Evolutionary conservation across 805 yeast genomes (phyloP).

Genomic region (Wickerhamiella qilinensis): DNA sequence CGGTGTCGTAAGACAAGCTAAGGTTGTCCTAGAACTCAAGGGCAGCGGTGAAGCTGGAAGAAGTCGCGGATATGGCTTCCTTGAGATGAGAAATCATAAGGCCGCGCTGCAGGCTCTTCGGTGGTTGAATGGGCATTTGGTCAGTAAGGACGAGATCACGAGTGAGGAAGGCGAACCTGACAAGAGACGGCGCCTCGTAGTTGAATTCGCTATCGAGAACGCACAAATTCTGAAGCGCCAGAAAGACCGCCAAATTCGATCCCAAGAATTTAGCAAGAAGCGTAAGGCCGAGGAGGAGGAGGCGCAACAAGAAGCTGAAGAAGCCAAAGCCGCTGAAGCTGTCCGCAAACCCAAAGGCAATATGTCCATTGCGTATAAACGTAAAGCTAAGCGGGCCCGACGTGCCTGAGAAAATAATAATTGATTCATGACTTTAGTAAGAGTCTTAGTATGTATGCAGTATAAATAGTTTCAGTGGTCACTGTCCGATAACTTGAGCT

Average conservation of each 20-base stretch:
- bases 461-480: neutral
- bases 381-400: constrained; percentile 14
- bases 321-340: constrained; percentile 10
- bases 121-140: constrained; percentile 91
- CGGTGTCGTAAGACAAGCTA: constrained; percentile 89
- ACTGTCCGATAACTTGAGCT: neutral
- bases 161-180: constrained; percentile 17
- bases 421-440: no score
- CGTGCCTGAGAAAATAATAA: no score
- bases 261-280: constrained; percentile 13
- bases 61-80: constrained; percentile 91
- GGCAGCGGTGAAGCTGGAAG: constrained; percentile 78
- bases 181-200: constrained; percentile 53
- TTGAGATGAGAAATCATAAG: constrained; percentile 85
- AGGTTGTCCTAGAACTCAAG: constrained; percentile 82
- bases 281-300: constrained; percentile 15
- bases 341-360: constrained; percentile 10
- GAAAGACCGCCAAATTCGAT: constrained; percentile 31
- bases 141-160: constrained; percentile 46
- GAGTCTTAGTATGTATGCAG: no score
- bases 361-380: constrained; percentile 21
- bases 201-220: constrained; percentile 90
- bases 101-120: constrained; percentile 89
- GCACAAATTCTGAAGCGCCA: constrained; percentile 88
- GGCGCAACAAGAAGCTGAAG: constrained; percentile 1